Conservation (phyloP, 305 asterid species). For the Fraxinus latifolia region DNA sequence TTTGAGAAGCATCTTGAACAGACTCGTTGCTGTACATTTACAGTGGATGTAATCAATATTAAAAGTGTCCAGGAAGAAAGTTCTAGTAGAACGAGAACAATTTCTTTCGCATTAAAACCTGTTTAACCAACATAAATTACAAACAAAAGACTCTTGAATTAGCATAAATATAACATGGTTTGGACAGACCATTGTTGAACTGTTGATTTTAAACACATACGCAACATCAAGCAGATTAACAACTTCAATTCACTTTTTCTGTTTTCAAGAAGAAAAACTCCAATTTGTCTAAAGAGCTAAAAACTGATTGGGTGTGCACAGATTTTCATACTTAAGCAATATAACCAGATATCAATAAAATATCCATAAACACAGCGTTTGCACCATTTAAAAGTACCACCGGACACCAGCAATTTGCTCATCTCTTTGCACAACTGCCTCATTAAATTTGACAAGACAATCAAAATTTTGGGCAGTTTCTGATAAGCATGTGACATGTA, state of each 20-base stretch:
- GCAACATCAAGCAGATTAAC: not conserved
- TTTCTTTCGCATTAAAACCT: not conserved
- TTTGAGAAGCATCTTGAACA: conserved; percentile 85
- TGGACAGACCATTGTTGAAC: not conserved
- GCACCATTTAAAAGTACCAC: not conserved
- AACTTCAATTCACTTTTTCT: not conserved
- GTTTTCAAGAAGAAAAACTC: not conserved
- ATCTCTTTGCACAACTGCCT: not conserved
- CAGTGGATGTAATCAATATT: not conserved
- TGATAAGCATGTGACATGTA: not conserved
- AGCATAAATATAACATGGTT: not conserved
- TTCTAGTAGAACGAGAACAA: not conserved
- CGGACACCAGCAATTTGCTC: not conserved
- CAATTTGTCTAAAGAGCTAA: not conserved
- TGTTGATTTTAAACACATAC: not conserved
- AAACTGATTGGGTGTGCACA: not conserved
- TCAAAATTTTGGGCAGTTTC: not conserved
- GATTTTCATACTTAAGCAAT: not conserved
- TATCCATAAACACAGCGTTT: not conserved
- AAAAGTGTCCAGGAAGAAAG: not conserved
- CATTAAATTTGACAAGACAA: not conserved
- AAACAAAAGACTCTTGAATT: not conserved
- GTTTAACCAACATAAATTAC: not conserved
- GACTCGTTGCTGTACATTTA: conserved; percentile 54
- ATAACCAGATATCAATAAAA: not conserved